Percentiles rank a stretch among this genome's conserved stretches.
These are phyloP conservation scores for Microbotryomycetes sp. DNA, from an alignment of 1,284 basidiomycete species.

Conservation along the genomic window DNA sequence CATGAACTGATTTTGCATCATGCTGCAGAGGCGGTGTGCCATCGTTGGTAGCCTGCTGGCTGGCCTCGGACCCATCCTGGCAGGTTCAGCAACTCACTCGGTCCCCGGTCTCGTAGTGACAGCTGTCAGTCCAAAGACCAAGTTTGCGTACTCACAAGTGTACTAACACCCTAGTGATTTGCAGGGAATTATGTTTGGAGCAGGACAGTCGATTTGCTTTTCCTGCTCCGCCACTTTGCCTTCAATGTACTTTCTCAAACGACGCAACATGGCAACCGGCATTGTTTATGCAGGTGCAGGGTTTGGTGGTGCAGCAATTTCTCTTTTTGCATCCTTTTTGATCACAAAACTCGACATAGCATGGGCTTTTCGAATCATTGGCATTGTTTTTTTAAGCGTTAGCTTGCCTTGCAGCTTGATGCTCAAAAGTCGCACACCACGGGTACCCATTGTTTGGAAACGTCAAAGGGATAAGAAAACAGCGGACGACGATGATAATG, in stretches of 20 bases:
- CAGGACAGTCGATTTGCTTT: slow-evolving; percentile 13
- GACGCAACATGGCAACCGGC: slow-evolving; percentile 19
- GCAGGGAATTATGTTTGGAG: slow-evolving; percentile 13
- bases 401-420: slow-evolving; percentile 10
- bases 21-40: slow-evolving; percentile 5
- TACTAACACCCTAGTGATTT: no score
- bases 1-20: neutral
- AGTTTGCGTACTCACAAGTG: no score
- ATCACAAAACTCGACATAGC: slow-evolving; percentile 1
- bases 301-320: slow-evolving; percentile 11
- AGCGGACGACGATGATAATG: no score
- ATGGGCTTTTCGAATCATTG: slow-evolving; percentile 17
- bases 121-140: slow-evolving; percentile 5
- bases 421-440: neutral
- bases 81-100: slow-evolving; percentile 8
- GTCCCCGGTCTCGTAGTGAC: slow-evolving; percentile 14
- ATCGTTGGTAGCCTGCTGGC: slow-evolving; percentile 4
- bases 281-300: slow-evolving; percentile 21
- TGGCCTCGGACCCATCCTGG: slow-evolving; percentile 11
- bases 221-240: slow-evolving; percentile 11
- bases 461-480: no score
- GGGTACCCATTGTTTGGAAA: no score
- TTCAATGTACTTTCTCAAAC: slow-evolving; percentile 11
- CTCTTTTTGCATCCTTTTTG: slow-evolving; percentile 6
- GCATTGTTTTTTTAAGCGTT: slow-evolving; percentile 5